A percentile compares a stretch with the other conserved stretches of the same genome.
These are phyloP conservation scores for Suillus brevipes DNA, from an alignment of 768 basidiomycete genomes.

Conservation along the genomic window DNA sequence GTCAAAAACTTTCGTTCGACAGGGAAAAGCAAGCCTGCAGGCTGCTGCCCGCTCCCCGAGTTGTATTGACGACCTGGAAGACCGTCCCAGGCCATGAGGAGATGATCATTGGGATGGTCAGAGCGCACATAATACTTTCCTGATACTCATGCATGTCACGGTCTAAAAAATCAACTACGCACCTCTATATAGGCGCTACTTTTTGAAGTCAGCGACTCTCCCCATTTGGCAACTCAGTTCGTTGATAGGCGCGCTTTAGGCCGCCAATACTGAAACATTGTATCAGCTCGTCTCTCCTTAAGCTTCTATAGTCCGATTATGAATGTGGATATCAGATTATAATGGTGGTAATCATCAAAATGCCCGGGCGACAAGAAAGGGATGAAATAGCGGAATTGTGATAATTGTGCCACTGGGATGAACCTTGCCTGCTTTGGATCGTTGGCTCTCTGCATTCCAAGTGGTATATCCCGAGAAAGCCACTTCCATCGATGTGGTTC, in stretches of 20 bases:
- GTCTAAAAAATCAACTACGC: too few relatives aligned
- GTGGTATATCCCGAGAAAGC: constrained; percentile 6
- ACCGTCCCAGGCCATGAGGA: too few relatives aligned
- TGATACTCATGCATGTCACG: too few relatives aligned
- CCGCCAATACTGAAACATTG: neutral
- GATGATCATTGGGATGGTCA: too few relatives aligned
- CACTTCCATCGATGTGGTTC: constrained; percentile 5
- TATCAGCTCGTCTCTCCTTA: neutral
- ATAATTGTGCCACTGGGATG: neutral
- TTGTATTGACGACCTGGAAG: too few relatives aligned
- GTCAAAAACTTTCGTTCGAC: too few relatives aligned
- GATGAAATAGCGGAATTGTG: neutral
- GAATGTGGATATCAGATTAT: neutral
- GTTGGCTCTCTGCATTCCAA: constrained; percentile 5
- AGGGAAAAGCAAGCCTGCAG: too few relatives aligned
- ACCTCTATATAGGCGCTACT: too few relatives aligned
- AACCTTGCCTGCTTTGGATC: constrained; percentile 6
- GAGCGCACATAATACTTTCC: too few relatives aligned
- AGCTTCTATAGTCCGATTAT: neutral
- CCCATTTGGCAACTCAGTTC: neutral
- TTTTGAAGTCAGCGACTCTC: neutral
- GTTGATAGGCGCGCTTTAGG: neutral
- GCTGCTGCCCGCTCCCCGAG: too few relatives aligned
- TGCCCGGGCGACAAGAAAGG: neutral
- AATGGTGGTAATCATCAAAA: neutral